Conservation (phyloP, 2,329 filamentous ascomycete species). For the Beauveria pseudobassiana region DNA sequence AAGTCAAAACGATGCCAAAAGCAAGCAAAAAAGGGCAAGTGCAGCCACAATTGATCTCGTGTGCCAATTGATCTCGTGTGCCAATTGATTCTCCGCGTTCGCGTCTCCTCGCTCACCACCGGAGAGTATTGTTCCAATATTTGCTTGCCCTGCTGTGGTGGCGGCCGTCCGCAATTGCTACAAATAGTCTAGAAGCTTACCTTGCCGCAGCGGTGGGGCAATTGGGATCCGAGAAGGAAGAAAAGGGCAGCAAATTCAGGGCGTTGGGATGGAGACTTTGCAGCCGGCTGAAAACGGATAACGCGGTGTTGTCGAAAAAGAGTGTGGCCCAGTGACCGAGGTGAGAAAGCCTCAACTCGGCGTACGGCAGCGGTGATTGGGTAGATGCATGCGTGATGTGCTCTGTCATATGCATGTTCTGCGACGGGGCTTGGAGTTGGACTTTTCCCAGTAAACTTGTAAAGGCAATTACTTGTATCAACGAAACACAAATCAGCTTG, state of each 20-base stretch:
- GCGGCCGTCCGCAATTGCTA: neutral
- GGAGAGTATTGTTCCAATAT: neutral
- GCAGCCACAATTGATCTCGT: neutral
- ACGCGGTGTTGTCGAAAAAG: neutral
- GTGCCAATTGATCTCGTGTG: neutral
- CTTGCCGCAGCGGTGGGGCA: slow-evolving; percentile 1
- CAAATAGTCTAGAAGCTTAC: neutral
- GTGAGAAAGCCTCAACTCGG: neutral
- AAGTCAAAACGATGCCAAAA: neutral
- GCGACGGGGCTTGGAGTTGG: neutral
- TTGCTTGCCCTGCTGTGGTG: slow-evolving; percentile 4
- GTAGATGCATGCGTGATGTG: slow-evolving; percentile 1
- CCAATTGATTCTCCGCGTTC: neutral
- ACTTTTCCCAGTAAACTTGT: neutral
- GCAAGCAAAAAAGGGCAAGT: neutral
- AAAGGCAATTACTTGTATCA: too few species aligned
- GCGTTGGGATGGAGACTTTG: neutral
- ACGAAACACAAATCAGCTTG: too few species aligned
- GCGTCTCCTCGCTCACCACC: neutral
- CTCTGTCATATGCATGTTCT: slow-evolving; percentile 7
- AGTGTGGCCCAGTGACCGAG: neutral
- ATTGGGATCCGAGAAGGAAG: neutral
- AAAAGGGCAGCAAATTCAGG: slow-evolving; percentile 4
- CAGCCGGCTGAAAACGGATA: slow-evolving; percentile 2
- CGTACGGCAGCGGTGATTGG: neutral